Evolutionary conservation across 345 rosid genomes (phyloP).

Genomic region (Salix caprea): DNA sequence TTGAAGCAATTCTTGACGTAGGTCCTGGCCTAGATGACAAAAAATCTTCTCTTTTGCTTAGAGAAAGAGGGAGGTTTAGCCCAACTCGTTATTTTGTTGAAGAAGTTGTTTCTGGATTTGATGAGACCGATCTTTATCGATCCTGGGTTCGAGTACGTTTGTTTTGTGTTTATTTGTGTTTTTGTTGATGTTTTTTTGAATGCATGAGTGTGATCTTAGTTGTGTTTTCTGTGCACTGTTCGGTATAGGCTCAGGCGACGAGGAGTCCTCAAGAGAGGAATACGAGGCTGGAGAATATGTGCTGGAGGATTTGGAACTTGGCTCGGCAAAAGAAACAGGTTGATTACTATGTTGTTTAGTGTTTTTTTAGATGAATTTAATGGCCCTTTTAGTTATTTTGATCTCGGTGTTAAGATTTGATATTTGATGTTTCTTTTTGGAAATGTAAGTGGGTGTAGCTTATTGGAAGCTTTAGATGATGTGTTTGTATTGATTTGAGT

Average conservation of each 20-base stretch:
- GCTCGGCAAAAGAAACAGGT: conserved; percentile 99
- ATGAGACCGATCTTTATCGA: conserved; percentile 96
- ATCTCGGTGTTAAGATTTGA: not conserved
- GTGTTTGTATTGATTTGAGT: not conserved
- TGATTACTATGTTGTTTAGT: not conserved
- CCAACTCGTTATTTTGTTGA: conserved; percentile 98
- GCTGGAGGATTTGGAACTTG: conserved; percentile 99
- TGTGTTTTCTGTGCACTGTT: not conserved
- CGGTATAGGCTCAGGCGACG: conserved; percentile 79
- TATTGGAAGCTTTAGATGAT: not conserved
- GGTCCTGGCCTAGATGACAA: conserved; percentile 83
- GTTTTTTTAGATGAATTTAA: not conserved
- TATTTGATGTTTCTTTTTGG: not conserved
- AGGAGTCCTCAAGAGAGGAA: conserved; percentile 98
- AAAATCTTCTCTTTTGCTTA: conserved; percentile 72
- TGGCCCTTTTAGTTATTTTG: not conserved
- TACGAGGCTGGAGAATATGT: conserved; percentile 97
- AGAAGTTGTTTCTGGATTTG: conserved; percentile 90
- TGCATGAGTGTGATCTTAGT: not conserved
- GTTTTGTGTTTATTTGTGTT: not conserved
- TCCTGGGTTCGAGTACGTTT: conserved; percentile 65
- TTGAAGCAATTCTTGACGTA: conserved; percentile 97
- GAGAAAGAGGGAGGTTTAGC: conserved; percentile 93
- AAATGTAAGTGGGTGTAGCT: not conserved
- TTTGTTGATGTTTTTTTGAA: not conserved